Percentiles rank a stretch among this genome's conserved stretches.
Evolutionary conservation across 192 early-diverging fungal species (phyloP).

Genomic region (Coemansia sp.): DNA sequence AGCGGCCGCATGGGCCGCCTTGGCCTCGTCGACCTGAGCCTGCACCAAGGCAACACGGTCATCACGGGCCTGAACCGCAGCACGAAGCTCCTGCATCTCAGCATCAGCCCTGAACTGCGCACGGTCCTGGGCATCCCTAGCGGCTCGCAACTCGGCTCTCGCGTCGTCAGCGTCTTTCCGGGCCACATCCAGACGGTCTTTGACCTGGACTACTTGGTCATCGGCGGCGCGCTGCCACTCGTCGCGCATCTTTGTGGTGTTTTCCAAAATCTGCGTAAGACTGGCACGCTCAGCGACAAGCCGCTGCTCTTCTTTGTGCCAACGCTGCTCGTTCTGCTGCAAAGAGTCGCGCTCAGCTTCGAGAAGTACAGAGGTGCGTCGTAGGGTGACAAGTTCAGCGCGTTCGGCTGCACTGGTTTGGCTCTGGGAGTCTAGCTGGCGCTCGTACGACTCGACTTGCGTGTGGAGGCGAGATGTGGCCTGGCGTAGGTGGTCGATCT

Average conservation of each 20-base stretch:
- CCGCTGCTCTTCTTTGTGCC: slow-evolving; percentile 49
- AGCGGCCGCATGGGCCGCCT: slow-evolving; percentile 57
- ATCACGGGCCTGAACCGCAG: slow-evolving; percentile 42
- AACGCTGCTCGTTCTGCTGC: slow-evolving; percentile 43
- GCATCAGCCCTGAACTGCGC: slow-evolving; percentile 35
- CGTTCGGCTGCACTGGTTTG: slow-evolving; percentile 59
- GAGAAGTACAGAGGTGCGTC: slow-evolving; percentile 58
- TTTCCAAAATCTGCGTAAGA: slow-evolving; percentile 54
- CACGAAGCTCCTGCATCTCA: slow-evolving; percentile 43
- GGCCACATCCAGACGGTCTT: slow-evolving; percentile 34
- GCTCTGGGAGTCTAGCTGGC: slow-evolving; percentile 61
- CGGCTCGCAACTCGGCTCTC: slow-evolving; percentile 31
- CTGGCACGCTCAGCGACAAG: slow-evolving; percentile 44
- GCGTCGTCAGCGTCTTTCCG: slow-evolving; percentile 28
- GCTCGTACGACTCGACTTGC: slow-evolving; percentile 63
- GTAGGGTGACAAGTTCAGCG: slow-evolving; percentile 52
- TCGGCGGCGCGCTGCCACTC: slow-evolving; percentile 47
- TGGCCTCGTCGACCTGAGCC: slow-evolving; percentile 22
- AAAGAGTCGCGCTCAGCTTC: slow-evolving; percentile 58
- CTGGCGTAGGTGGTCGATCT: slow-evolving; percentile 67
- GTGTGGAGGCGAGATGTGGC: slow-evolving; percentile 60
- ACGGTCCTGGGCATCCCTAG: slow-evolving; percentile 37
- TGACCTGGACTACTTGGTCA: slow-evolving; percentile 21
- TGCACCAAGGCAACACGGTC: slow-evolving; percentile 24
- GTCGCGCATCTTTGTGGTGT: slow-evolving; percentile 55